Evolutionary conservation across 164 flowering plant species (phyloP).

Genomic region (Chimonanthus salicifolius): DNA sequence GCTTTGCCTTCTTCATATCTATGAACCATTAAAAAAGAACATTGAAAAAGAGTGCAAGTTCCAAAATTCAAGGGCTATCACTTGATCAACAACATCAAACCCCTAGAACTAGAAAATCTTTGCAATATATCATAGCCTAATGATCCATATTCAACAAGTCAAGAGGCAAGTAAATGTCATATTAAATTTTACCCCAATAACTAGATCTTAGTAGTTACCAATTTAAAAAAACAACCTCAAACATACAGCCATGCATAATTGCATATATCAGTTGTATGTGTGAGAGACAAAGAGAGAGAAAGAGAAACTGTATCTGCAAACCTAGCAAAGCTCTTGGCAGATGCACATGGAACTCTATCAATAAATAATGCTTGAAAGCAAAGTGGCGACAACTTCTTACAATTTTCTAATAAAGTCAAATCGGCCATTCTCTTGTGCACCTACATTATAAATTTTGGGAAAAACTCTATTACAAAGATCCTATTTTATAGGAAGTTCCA

Average conservation of each 20-base stretch:
- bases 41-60: background rate
- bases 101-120: no score
- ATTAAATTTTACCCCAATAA: no score
- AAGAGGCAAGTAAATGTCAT: no score
- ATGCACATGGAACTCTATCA: background rate
- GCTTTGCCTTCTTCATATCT: slow-evolving; percentile 91
- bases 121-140: no score
- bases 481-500: no score
- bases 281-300: background rate
- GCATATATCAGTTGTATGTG: background rate
- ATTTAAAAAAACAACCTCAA: background rate
- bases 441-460: no score
- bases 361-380: no score
- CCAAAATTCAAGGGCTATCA: background rate
- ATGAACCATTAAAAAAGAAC: slow-evolving; percentile 20
- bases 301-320: background rate
- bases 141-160: no score
- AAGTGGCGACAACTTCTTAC: no score
- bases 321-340: background rate
- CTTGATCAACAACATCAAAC: background rate
- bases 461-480: no score
- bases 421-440: no score
- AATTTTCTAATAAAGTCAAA: no score
- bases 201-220: background rate
- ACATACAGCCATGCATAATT: background rate